phyloP scores from a whole-genome alignment of 441 rosid species.

The Erodium chrysanthum region DNA sequence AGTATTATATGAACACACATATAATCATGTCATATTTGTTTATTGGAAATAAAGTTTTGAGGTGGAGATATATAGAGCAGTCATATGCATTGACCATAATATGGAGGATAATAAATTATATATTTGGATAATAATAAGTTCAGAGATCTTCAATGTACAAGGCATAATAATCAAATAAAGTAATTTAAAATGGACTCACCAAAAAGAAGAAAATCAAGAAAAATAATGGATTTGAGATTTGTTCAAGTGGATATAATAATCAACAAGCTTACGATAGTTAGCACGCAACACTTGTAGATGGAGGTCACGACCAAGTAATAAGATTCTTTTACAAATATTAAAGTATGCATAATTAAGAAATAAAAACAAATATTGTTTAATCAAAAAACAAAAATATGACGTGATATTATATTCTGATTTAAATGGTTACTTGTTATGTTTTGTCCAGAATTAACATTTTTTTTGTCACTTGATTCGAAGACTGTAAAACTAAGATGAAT shows the following conservation, averaged over 20 bases:
- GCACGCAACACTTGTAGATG: constrained; percentile 1
- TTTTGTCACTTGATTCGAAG: too few relatives aligned
- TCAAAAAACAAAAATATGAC: too few relatives aligned
- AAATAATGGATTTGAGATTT: background rate
- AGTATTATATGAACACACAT: too few relatives aligned
- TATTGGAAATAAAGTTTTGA: too few relatives aligned
- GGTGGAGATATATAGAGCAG: background rate
- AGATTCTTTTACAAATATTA: background rate
- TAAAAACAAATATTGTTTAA: too few relatives aligned
- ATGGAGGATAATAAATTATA: background rate
- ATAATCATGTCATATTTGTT: too few relatives aligned
- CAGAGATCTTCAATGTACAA: background rate
- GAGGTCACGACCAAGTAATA: constrained; percentile 4
- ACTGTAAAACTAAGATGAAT: too few relatives aligned
- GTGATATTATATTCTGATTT: too few relatives aligned
- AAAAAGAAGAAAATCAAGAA: background rate
- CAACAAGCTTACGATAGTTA: background rate
- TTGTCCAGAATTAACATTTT: too few relatives aligned
- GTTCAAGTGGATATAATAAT: background rate
- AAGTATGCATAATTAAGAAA: too few relatives aligned
- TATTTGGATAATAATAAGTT: background rate
- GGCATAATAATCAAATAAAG: background rate
- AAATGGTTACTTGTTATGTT: too few relatives aligned
- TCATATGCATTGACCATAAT: background rate
- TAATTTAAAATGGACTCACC: background rate